Percentiles rank a stretch among this genome's conserved stretches.
Evolutionary conservation across 2,329 filamentous ascomycete genomes (phyloP).

Genomic region (Boeremia lycopersici): DNA sequence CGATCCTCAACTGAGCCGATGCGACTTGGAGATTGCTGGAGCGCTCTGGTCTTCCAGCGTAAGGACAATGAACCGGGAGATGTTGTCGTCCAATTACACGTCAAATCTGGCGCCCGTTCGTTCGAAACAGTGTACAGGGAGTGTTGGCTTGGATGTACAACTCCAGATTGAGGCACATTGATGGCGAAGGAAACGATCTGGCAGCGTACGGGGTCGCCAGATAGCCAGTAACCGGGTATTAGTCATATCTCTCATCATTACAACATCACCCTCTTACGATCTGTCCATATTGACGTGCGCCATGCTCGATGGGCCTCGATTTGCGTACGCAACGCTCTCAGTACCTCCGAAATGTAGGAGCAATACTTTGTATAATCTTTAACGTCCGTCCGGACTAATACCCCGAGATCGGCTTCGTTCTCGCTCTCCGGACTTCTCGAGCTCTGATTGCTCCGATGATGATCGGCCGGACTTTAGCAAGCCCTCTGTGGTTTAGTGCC

Average conservation of each 20-base stretch:
- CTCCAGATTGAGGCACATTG: no score
- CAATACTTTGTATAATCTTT: neutral
- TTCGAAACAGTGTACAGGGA: no score
- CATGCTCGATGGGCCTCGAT: neutral
- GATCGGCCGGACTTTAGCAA: neutral
- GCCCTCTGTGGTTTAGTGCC: neutral
- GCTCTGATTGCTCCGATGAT: constrained; percentile 1
- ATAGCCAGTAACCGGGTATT: neutral
- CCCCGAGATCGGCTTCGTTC: neutral
- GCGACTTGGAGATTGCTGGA: no score
- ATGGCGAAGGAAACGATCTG: no score
- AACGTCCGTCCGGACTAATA: no score
- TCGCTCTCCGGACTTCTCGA: neutral
- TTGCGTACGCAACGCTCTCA: neutral
- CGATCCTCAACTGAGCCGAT: no score
- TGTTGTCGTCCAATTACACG: no score
- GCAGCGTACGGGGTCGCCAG: neutral
- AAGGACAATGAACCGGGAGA: no score
- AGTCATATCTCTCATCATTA: neutral
- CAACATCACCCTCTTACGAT: neutral
- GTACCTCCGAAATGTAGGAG: neutral
- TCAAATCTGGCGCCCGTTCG: no score
- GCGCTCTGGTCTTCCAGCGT: no score
- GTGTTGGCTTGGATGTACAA: no score
- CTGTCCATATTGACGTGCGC: neutral